Evolutionary conservation across 495 filamentous ascomycete species (phyloP).

Genomic region (Parmelia sp.): DNA sequence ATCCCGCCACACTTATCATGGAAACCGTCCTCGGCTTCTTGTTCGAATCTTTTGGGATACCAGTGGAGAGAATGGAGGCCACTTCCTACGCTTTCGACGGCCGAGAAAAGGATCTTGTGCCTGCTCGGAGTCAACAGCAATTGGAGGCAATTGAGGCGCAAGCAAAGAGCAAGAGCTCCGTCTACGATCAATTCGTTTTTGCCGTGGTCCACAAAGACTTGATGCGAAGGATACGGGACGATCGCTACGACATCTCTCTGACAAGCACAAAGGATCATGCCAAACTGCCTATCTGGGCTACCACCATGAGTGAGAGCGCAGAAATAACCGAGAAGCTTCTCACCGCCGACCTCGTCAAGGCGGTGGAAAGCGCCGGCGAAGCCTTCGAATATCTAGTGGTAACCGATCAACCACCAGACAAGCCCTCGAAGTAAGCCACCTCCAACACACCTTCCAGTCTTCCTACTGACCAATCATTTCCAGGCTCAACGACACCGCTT

Average conservation of each 20-base stretch:
- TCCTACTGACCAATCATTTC: slow-evolving; percentile 24
- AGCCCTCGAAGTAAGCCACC: slow-evolving; percentile 69
- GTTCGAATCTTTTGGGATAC: slow-evolving; percentile 63
- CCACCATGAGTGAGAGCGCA: slow-evolving; percentile 92
- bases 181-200: slow-evolving; percentile 88
- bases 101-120: slow-evolving; percentile 70
- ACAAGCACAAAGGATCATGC: slow-evolving; percentile 85
- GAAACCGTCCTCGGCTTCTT: slow-evolving; percentile 69
- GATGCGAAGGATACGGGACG: slow-evolving; percentile 85
- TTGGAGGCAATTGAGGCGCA: slow-evolving; percentile 43
- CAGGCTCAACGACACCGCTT: slow-evolving; percentile 77
- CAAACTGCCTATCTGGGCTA: slow-evolving; percentile 86
- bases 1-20: slow-evolving; percentile 65
- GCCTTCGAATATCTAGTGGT: slow-evolving; percentile 82
- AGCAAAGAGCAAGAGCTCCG: slow-evolving; percentile 55
- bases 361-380: slow-evolving; percentile 73
- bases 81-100: slow-evolving; percentile 84
- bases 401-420: slow-evolving; percentile 84
- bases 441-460: background rate
- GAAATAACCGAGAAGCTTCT: slow-evolving; percentile 87
- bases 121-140: slow-evolving; percentile 47
- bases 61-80: slow-evolving; percentile 66
- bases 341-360: slow-evolving; percentile 75
- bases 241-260: slow-evolving; percentile 89
- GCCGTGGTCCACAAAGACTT: slow-evolving; percentile 90